A percentile compares a stretch with the other conserved stretches of the same genome.
These are phyloP conservation scores for Turritis glabra DNA, from an alignment of 345 rosid genomes.

Conservation along the genomic window DNA sequence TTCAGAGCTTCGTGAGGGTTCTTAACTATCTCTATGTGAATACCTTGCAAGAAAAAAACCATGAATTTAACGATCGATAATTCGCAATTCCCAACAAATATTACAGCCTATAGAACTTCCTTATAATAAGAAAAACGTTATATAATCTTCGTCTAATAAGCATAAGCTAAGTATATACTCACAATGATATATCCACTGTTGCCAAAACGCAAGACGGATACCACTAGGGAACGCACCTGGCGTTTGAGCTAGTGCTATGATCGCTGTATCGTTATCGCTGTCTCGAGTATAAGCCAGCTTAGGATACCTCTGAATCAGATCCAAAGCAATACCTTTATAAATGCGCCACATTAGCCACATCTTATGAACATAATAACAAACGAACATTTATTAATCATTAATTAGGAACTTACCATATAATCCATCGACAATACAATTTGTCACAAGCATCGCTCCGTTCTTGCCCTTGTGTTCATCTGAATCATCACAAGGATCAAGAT, in stretches of 20 bases:
- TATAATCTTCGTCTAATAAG: background rate
- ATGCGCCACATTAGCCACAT: background rate
- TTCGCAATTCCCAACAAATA: background rate
- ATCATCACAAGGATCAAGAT: constrained; percentile 50
- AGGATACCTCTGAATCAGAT: constrained; percentile 50
- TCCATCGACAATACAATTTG: constrained; percentile 64
- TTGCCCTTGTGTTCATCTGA: constrained; percentile 36
- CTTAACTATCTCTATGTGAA: constrained; percentile 25
- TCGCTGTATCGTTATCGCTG: constrained; percentile 59
- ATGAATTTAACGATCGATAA: background rate
- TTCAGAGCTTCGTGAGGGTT: constrained; percentile 21
- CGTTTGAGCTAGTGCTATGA: constrained; percentile 58
- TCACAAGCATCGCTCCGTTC: constrained; percentile 63
- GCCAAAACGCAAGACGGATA: constrained; percentile 52
- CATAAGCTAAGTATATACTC: constrained; percentile 20
- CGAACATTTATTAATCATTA: background rate
- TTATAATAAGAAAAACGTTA: background rate
- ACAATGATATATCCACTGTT: constrained; percentile 60
- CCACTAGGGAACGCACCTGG: constrained; percentile 72
- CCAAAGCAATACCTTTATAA: constrained; percentile 60
- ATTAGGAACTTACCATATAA: constrained; percentile 50
- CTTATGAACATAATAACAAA: background rate
- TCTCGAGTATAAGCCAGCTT: constrained; percentile 53
- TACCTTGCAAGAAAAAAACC: constrained; percentile 19
- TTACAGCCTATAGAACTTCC: background rate